Evolutionary conservation across 108 stramenopile species (phyloP), one percentile per base, ranked within the genome.

Genomic region (Discostella stelligeroides): DNA sequence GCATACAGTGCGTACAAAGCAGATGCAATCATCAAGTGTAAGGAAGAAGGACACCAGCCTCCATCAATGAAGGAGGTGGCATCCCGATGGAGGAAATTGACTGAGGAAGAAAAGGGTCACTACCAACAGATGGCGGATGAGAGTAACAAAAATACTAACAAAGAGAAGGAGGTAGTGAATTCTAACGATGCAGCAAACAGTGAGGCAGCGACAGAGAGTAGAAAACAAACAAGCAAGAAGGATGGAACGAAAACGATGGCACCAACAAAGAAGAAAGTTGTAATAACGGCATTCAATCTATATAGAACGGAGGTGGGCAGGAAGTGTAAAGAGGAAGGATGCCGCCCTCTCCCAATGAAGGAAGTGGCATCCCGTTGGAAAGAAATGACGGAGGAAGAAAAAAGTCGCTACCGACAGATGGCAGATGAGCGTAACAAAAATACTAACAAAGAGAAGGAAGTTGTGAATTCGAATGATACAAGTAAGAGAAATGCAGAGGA

Each of bases 51-150:
- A 3, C 6, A 5, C 6, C 34, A 3, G 5, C 34, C 34, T 3
- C 6, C 6, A 3, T 5, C 34, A 6, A 34, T 34, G 34, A 34
- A 45, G 12, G 43, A 13, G 12, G n/a, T 45, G 7, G n/a, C 15
- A 1, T 4, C 43, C 43, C 15, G 4, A 45, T 45, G 43, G 43
- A 45, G 12, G 43, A 10, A 45, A 8, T 9, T 4, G 4, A 13
- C 43, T 9, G 43, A 45, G n/a, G 43, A 13, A 45, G 43, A 45
- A 45, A 45, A 45, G n/a, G n/a, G 2, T 45, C 43, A 10, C 23
- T 46, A 65, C 39, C 41, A 81, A 65, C 37, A 49, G 24, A 54
- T 37, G 11, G 53, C 43, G 7, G 6, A 41, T 24, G 11, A 45
- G 30, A 15, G 34, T 6, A 34, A 34, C 34, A 34, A 34, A 3